phyloP scores from a whole-genome alignment of 2,329 filamentous ascomycete species.

The Apiospora phragmitis region DNA sequence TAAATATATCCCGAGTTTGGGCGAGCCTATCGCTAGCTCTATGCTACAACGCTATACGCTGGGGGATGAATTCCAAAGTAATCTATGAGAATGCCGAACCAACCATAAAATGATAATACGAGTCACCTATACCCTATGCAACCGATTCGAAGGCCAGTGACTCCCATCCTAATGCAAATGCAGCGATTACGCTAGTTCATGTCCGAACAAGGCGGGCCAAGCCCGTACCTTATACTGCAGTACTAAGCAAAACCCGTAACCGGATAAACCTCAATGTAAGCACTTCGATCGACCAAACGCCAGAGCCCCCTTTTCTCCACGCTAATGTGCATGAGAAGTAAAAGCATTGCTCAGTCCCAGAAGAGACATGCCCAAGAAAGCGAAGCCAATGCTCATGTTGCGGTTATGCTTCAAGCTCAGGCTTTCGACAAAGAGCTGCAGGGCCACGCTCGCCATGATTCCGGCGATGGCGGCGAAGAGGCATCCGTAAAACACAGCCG shows the following conservation, averaged over 20 bases:
- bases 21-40: not conserved
- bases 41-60: not conserved
- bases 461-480: conserved; percentile 90
- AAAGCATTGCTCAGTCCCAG: conserved; percentile 83
- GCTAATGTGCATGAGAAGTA: conserved; percentile 52
- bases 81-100: not conserved
- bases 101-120: not conserved
- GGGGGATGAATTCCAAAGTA: not conserved
- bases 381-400: conserved; percentile 76
- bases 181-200: not conserved
- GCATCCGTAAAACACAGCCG: conserved; percentile 66
- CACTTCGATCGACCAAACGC: not conserved
- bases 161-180: not conserved
- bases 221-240: not conserved
- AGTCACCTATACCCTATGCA: not conserved
- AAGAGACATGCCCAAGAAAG: conserved; percentile 83
- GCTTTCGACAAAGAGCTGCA: conserved; percentile 87
- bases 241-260: not conserved
- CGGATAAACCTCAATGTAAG: not conserved
- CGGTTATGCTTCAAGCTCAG: conserved; percentile 79
- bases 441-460: conserved; percentile 91
- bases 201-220: not conserved
- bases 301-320: not conserved
- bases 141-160: not conserved
- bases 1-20: not conserved